Evolutionary conservation across 805 yeast species (phyloP).

Genomic region (Lachancea lanzarotensis): DNA sequence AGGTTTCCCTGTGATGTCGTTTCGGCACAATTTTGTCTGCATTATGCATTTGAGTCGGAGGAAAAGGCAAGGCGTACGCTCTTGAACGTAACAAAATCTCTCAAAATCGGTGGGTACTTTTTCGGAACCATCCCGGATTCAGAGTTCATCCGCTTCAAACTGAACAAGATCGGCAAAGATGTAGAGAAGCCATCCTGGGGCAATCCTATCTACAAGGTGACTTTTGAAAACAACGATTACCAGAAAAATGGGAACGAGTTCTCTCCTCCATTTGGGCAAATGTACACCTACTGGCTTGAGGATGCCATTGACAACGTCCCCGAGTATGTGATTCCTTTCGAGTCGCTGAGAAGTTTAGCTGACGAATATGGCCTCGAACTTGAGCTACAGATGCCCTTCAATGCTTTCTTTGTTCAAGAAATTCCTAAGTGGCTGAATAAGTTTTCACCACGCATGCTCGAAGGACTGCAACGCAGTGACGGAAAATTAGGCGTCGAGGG

Average conservation of each 20-base stretch:
- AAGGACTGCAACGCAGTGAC: slow-evolving; percentile 66
- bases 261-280: slow-evolving; percentile 72
- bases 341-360: slow-evolving; percentile 73
- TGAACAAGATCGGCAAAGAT: slow-evolving; percentile 42
- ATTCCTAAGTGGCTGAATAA: slow-evolving; percentile 58
- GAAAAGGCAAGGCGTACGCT: slow-evolving; percentile 67
- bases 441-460: slow-evolving; percentile 54
- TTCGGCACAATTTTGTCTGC: slow-evolving; percentile 87
- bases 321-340: slow-evolving; percentile 94
- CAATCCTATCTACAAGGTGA: slow-evolving; percentile 72
- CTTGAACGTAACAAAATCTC: slow-evolving; percentile 65
- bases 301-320: slow-evolving; percentile 98
- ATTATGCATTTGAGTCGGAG: slow-evolving; percentile 89
- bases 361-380: slow-evolving; percentile 74
- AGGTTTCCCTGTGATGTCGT: slow-evolving; percentile 81
- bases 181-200: slow-evolving; percentile 68
- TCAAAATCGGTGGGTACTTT: slow-evolving; percentile 78
- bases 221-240: slow-evolving; percentile 64
- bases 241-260: slow-evolving; percentile 66
- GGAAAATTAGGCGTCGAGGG: slow-evolving; percentile 86
- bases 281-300: slow-evolving; percentile 70
- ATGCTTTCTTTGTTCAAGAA: slow-evolving; percentile 74
- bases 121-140: slow-evolving; percentile 93
- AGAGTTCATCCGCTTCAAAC: slow-evolving; percentile 67
- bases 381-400: slow-evolving; percentile 66